A percentile compares a stretch with the other conserved stretches of the same genome.
phyloP scores from a whole-genome alignment of 2,329 filamentous ascomycete genomes.

The Xylaria polymorpha region DNA sequence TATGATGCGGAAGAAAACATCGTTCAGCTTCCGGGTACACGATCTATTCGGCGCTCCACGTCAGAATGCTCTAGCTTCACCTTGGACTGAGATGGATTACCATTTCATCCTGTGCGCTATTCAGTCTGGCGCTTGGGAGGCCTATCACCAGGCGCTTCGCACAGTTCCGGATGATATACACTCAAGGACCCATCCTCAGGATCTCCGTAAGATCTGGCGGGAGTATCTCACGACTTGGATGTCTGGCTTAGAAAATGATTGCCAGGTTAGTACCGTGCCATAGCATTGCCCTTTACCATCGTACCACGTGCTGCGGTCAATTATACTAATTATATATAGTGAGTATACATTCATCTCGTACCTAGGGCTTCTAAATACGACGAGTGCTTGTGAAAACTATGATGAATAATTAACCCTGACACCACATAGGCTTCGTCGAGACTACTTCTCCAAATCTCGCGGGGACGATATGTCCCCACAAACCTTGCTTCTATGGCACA shows the following conservation, averaged over 20 bases:
- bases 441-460: constrained; percentile 18
- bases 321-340: constrained; percentile 28
- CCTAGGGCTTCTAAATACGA: not conserved
- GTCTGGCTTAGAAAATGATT: constrained; percentile 35
- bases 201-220: constrained; percentile 27
- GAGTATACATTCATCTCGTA: constrained; percentile 14
- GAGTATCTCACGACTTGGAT: constrained; percentile 36
- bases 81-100: constrained; percentile 43
- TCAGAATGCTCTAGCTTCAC: constrained; percentile 36
- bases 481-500: constrained; percentile 38
- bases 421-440: constrained; percentile 17
- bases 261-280: constrained; percentile 29
- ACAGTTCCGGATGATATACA: constrained; percentile 44
- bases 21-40: constrained; percentile 39
- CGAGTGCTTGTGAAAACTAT: not conserved
- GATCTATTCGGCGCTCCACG: constrained; percentile 42
- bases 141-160: constrained; percentile 40
- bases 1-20: constrained; percentile 30
- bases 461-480: constrained; percentile 30
- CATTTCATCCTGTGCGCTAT: constrained; percentile 45
- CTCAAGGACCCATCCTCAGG: constrained; percentile 26
- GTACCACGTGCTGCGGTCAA: not conserved
- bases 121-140: constrained; percentile 42
- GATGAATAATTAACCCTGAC: not conserved
- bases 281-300: not conserved